These are phyloP conservation scores for Pichia nakasei DNA, from an alignment of 805 yeast species.

Conservation along the genomic window DNA sequence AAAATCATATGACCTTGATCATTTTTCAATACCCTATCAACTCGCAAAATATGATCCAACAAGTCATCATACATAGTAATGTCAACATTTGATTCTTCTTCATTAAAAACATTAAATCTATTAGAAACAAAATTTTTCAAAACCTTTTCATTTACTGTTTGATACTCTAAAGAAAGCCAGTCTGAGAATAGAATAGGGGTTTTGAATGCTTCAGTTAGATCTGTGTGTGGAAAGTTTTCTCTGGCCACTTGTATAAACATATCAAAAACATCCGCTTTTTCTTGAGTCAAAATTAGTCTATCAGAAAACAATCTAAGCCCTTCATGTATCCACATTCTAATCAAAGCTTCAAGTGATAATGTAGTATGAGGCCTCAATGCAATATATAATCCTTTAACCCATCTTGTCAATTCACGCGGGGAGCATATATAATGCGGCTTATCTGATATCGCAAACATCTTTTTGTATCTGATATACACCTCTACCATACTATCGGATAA, in stretches of 20 bases:
- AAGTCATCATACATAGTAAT: constrained; percentile 61
- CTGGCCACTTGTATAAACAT: constrained; percentile 28
- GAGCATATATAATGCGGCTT: constrained; percentile 66
- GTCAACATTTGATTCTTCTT: constrained; percentile 60
- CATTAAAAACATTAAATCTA: constrained; percentile 61
- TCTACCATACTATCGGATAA: constrained; percentile 60
- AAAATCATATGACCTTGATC: constrained; percentile 86
- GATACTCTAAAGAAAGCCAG: constrained; percentile 64
- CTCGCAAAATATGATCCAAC: constrained; percentile 64
- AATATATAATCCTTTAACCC: constrained; percentile 66
- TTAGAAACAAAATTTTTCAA: constrained; percentile 50
- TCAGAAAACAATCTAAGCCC: constrained; percentile 72
- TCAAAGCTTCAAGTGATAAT: constrained; percentile 33
- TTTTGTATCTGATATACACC: constrained; percentile 41
- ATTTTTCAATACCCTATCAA: constrained; percentile 75
- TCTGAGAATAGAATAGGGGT: constrained; percentile 59
- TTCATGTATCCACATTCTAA: constrained; percentile 75
- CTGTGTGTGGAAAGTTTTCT: constrained; percentile 38
- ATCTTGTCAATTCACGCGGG: constrained; percentile 86
- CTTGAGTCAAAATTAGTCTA: constrained; percentile 42
- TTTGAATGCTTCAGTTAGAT: constrained; percentile 27
- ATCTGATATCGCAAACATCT: constrained; percentile 27
- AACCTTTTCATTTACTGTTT: constrained; percentile 40
- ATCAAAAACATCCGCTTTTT: constrained; percentile 40
- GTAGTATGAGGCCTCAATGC: constrained; percentile 18